Evolutionary conservation across 2,329 filamentous ascomycete species (phyloP).

Genomic region (Sporothrix sp.): DNA sequence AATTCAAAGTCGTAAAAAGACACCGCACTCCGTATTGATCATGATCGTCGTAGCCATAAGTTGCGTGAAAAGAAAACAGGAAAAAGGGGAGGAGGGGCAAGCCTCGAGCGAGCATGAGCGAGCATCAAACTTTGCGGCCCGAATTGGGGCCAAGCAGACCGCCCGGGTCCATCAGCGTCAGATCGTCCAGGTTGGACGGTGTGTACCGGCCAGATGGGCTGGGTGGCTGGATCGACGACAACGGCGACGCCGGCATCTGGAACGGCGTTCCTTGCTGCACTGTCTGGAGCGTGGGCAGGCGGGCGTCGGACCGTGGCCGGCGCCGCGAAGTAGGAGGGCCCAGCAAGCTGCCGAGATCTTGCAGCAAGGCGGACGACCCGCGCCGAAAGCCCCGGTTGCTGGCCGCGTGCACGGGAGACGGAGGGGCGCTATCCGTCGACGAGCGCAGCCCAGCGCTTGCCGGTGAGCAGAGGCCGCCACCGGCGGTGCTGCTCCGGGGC

Average conservation of each 20-base stretch:
- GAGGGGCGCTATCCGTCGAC: slow-evolving; percentile 30
- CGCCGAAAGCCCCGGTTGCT: slow-evolving; percentile 36
- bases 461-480: slow-evolving; percentile 27
- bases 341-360: slow-evolving; percentile 48
- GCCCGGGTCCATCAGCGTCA: slow-evolving; percentile 16
- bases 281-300: slow-evolving; percentile 26
- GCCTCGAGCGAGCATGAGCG: too few relatives aligned
- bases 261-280: slow-evolving; percentile 28
- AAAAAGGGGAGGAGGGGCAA: too few relatives aligned
- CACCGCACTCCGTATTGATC: not conserved
- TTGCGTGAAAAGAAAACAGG: not conserved
- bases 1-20: not conserved
- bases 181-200: slow-evolving; percentile 2
- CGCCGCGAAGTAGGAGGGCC: slow-evolving; percentile 25
- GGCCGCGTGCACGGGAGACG: slow-evolving; percentile 33
- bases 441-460: slow-evolving; percentile 21
- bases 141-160: slow-evolving; percentile 11
- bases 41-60: not conserved
- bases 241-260: not conserved
- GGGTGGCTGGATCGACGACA: not conserved
- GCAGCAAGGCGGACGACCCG: slow-evolving; percentile 48
- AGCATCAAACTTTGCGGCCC: not conserved
- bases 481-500: slow-evolving; percentile 29
- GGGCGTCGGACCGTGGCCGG: not conserved
- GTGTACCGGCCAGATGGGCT: not conserved